Evolutionary conservation across 2,329 filamentous ascomycete species (phyloP), one percentile per base, ranked within the genome.

Genomic region (Didymella pomorum): DNA sequence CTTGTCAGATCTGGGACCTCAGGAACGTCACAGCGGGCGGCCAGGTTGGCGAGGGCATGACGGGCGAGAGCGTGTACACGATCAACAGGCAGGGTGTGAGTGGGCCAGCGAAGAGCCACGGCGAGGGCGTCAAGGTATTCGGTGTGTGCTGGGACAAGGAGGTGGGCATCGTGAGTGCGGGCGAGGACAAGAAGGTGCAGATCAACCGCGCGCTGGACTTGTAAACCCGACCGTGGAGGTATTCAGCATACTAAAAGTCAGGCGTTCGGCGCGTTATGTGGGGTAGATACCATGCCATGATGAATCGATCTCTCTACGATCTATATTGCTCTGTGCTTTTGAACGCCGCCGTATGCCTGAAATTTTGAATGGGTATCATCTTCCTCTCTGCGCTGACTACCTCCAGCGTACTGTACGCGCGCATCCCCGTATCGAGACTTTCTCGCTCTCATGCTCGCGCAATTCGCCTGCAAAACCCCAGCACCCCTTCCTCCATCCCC

Each of bases 131-230:
- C 62, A 98, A 98, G 84, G 92, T 99, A 47, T 92, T 98, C 76
- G 86, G 87, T 31, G 91, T 98, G 5, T 85, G 83, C 58, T 99
- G 95, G 95, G 91, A 97, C 77, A 82, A 84, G 74, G 86, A 87
- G 7, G 87, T 96, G 72, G 96, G 95, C 1, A 94, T 99, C 74
- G 90, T 97, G 43, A 96, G 91, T 71, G 93, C 83, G 42, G 93
- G 94, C 16, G 93, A 98, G 83, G 95, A 99, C 74, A 97, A 95
- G 81, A 88, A 87, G 80, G 88, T 99, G 70, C 95, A 99, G 82
- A 87, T 99, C 60, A 97, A 99, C 61, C 64, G 71, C 26, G 62
- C 69, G 9, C 56, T 70, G 25, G 67, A 66, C 10, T 63, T 60
- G 28, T 67, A 58, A 55, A n/a, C n/a, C n/a, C n/a, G n/a, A 26